Evolutionary conservation across 75 land plant species (phyloP), one percentile per base, ranked within the genome.

Genomic region (Gnetum montanum): DNA sequence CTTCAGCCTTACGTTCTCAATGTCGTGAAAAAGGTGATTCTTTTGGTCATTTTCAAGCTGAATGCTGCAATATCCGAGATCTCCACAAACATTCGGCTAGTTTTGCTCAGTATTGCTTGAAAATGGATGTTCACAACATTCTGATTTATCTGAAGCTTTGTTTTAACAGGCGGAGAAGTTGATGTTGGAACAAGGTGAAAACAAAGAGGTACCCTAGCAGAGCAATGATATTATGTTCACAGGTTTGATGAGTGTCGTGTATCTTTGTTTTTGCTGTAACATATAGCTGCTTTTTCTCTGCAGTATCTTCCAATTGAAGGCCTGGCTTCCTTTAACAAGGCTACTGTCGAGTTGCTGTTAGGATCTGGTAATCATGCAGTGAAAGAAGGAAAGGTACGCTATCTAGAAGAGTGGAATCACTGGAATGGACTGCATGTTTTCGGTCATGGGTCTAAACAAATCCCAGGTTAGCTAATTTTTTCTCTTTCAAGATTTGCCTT

Each of bases 281-380:
- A 54, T 49, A 54, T 12, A 34, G 10, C 33, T 2, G 30, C 26
- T 31, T 26, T 41, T 49, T 37, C 13, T 61, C 43, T 77, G 53
- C 71, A 93, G 98, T 94, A 94, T 72, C 98, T 94, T 43, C 98
- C 98, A 5, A 94, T 94, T 67, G 98, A 94, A 63, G 98, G 98
- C 53, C 65, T 94, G 67, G 98, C 96, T 46, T 96, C 96, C 31
- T 94, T 94, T 61, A 85, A 90, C 58, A 93, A 93, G 69, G 98
- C 61, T 7, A 93, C 94, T 53, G 98, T 84, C 4, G 98, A 93
- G 60, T 60, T 93, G 34, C 72, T 88, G 58, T 67, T 93, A 70
- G 98, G 98, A 44, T 84, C 98, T 49, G 84, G 76, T 47, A 88
- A 77, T 52, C 71, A 81, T 15, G 82, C 68, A 1, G 76, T 88